These are phyloP conservation scores for Diaporthe citri DNA, from an alignment of 2,329 filamentous ascomycete genomes.

Conservation along the genomic window DNA sequence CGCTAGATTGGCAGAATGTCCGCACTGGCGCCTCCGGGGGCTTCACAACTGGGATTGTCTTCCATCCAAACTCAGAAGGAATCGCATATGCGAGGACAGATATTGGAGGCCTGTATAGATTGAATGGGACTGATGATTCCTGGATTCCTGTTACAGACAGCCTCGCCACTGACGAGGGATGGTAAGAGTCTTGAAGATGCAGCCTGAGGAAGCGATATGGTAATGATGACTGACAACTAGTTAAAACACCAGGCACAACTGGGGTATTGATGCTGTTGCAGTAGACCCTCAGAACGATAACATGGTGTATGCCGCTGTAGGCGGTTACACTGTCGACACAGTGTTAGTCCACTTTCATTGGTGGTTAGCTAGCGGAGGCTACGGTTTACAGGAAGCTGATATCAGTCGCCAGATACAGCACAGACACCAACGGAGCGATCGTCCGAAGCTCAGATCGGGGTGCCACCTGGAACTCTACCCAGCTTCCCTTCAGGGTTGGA, in stretches of 20 bases:
- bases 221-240: background rate
- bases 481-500: constrained; percentile 69
- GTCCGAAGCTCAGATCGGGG: constrained; percentile 67
- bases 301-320: constrained; percentile 65
- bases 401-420: constrained; percentile 39
- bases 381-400: background rate
- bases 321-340: constrained; percentile 70
- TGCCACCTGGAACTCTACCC: constrained; percentile 61
- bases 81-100: constrained; percentile 68
- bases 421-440: constrained; percentile 66
- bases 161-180: constrained; percentile 57
- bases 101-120: constrained; percentile 67
- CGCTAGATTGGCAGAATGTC: constrained; percentile 47
- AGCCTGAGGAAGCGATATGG: background rate
- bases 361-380: background rate
- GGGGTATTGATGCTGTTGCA: constrained; percentile 69
- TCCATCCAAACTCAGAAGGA: constrained; percentile 63
- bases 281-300: constrained; percentile 65
- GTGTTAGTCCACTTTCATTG: constrained; percentile 40
- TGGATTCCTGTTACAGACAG: constrained; percentile 67
- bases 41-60: constrained; percentile 67
- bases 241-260: constrained; percentile 58
- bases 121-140: constrained; percentile 64
- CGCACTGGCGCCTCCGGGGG: constrained; percentile 67
- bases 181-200: constrained; percentile 49